Evolutionary conservation across 1,284 basidiomycete genomes (phyloP), one percentile per base, ranked within the genome.

Genomic region (Ustilago tritici): DNA sequence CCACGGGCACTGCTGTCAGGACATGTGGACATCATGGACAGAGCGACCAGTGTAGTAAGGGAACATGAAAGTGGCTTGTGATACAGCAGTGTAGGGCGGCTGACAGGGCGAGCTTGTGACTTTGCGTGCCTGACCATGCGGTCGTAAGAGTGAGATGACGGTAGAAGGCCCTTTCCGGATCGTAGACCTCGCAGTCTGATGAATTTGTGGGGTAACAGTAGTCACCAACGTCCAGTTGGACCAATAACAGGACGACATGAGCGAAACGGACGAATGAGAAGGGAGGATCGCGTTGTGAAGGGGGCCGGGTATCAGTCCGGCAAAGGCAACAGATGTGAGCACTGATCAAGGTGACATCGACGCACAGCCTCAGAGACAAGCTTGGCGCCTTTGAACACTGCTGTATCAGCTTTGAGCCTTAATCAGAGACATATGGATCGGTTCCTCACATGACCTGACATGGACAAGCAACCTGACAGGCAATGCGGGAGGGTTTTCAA

Each of bases 301-400:
- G 17, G 11, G 36, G 23, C 54, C 65, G 65, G 65, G 47, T 67
- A 67, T 61, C 58, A 66, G 65, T 23, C 65, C 65, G 65, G 65
- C 35, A 56, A 61, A n/a, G 47, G 38, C 19, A 56, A 56, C 61
- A 54, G 61, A 38, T 56, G 23, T 35, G 12, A 54, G 53, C 53
- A 31, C 49, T 50, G 35, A 36, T 17, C 52, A 35, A 10, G 52
- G 14, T 50, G 49, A 32, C 49, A 50, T 50, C 28, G 49, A 50
- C 52, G 52, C 56, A 46, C 56, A 57, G 41, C 56, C 38, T 56
- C 15, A 34, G 28, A 31, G 56, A 41, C 40, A 40, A 35, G 14
- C 40, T 56, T 40, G 34, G 36, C 23, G 40, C 38, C 8, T 56
- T 5, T 38, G 6, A 11, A 35, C 31, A 38, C n/a, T 19, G n/a